Evolutionary conservation across 2,329 filamentous ascomycete genomes (phyloP).

Genomic region (Geosmithia morbida): DNA sequence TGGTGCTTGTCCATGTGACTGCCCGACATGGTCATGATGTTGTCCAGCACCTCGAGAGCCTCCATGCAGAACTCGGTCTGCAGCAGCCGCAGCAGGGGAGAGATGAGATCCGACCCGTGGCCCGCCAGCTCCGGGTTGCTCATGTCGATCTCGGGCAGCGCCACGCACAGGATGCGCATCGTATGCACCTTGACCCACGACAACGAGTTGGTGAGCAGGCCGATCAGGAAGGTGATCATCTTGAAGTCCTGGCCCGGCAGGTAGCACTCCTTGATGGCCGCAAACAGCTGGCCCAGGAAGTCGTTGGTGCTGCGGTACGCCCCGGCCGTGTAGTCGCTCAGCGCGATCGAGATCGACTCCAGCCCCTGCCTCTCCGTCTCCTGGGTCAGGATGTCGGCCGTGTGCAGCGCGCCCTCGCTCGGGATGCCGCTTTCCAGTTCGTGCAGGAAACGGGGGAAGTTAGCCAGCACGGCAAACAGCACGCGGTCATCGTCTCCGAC

Average conservation of each 20-base stretch:
- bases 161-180: conserved; percentile 74
- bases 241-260: conserved; percentile 73
- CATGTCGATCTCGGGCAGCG: conserved; percentile 89
- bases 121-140: conserved; percentile 76
- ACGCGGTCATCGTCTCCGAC: conserved; percentile 73
- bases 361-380: conserved; percentile 63
- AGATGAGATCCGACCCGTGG: conserved; percentile 90
- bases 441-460: conserved; percentile 73
- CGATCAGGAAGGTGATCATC: conserved; percentile 80
- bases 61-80: conserved; percentile 92
- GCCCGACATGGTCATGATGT: conserved; percentile 87
- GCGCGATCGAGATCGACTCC: conserved; percentile 48
- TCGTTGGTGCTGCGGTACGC: conserved; percentile 56
- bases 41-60: conserved; percentile 80
- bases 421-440: conserved; percentile 54
- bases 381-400: conserved; percentile 54
- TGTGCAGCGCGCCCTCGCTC: conserved; percentile 40
- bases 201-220: conserved; percentile 75
- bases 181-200: conserved; percentile 87
- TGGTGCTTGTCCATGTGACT: conserved; percentile 90
- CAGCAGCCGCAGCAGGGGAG: conserved; percentile 73
- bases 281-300: conserved; percentile 61
- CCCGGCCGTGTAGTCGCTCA: conserved; percentile 55
- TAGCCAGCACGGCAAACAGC: conserved; percentile 80
- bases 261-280: conserved; percentile 61